These are phyloP conservation scores for Nakaseomyces glabratus DNA, from an alignment of 1,139 yeast species.

Conservation along the genomic window DNA sequence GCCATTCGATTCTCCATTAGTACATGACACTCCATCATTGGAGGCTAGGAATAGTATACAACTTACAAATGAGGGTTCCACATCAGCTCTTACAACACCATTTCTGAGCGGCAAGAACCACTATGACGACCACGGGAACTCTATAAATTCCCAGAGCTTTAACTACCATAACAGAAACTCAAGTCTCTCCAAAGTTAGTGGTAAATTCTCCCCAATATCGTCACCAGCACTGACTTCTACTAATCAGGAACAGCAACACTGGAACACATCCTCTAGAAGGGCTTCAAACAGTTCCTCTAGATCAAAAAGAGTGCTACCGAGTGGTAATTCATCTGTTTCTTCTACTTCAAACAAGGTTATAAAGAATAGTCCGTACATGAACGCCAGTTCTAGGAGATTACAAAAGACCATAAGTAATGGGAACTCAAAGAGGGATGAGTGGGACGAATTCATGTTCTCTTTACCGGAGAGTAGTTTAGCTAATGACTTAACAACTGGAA, in stretches of 20 bases:
- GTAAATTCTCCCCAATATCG: slow-evolving; percentile 21
- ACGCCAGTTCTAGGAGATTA: slow-evolving; percentile 9
- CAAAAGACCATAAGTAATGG: slow-evolving; percentile 8
- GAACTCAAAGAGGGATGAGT: slow-evolving; percentile 6
- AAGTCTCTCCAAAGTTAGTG: not conserved
- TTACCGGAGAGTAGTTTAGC: slow-evolving; percentile 26
- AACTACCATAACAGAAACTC: not conserved
- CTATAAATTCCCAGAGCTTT: no score
- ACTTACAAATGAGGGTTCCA: slow-evolving; percentile 3
- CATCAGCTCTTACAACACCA: slow-evolving; percentile 2
- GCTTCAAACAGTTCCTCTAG: slow-evolving; percentile 12
- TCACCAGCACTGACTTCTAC: slow-evolving; percentile 25
- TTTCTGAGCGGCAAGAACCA: slow-evolving; percentile 4
- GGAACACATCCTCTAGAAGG: slow-evolving; percentile 12
- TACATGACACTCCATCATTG: slow-evolving; percentile 1
- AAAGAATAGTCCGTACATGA: slow-evolving; percentile 26
- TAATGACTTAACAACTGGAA: slow-evolving; percentile 1
- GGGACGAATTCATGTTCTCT: slow-evolving; percentile 27
- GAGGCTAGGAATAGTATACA: slow-evolving; percentile 2
- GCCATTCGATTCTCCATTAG: not conserved
- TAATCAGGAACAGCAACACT: slow-evolving; percentile 13
- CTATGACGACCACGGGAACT: not conserved
- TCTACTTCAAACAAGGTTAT: slow-evolving; percentile 21
- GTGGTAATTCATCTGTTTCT: slow-evolving; percentile 10
- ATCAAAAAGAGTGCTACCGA: slow-evolving; percentile 12